Conservation (phyloP, 495 filamentous ascomycete genomes). For the Aspergillus carlsbadensis region DNA sequence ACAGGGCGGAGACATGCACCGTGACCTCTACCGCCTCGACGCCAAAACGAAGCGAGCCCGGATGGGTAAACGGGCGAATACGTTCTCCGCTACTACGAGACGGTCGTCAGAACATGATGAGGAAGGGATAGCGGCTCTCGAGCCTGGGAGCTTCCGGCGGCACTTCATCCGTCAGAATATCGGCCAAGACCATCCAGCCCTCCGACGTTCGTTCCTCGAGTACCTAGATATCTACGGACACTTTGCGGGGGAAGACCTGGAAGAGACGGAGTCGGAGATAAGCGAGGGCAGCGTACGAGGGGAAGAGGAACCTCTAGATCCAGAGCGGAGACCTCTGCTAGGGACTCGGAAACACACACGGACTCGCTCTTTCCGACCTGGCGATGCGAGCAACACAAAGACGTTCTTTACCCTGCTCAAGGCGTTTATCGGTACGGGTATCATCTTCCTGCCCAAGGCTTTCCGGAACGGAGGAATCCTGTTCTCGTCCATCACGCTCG, state of each 20-base stretch:
- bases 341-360: conserved; percentile 47
- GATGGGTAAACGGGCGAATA: conserved; percentile 53
- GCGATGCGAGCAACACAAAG: conserved; percentile 57
- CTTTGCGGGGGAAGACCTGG: conserved; percentile 71
- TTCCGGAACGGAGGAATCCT: conserved; percentile 90
- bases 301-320: conserved; percentile 28
- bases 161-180: conserved; percentile 55
- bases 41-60: conserved; percentile 40
- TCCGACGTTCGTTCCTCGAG: conserved; percentile 63
- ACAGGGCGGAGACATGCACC: conserved; percentile 67
- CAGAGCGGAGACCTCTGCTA: conserved; percentile 51
- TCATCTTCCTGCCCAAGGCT: conserved; percentile 84
- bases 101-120: conserved; percentile 38
- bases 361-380: conserved; percentile 41
- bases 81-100: conserved; percentile 46
- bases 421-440: conserved; percentile 90
- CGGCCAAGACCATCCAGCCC: conserved; percentile 37
- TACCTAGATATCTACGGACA: conserved; percentile 69
- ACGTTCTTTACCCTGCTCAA: conserved; percentile 80
- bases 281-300: conserved; percentile 40
- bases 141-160: conserved; percentile 61
- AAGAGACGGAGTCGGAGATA: conserved; percentile 63
- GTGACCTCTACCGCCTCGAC: conserved; percentile 64
- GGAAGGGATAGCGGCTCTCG: conserved; percentile 45
- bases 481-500: conserved; percentile 80